These are phyloP conservation scores for Hordeum marinum DNA, from an alignment of 176 grass and related monocot species.

Conservation along the genomic window DNA sequence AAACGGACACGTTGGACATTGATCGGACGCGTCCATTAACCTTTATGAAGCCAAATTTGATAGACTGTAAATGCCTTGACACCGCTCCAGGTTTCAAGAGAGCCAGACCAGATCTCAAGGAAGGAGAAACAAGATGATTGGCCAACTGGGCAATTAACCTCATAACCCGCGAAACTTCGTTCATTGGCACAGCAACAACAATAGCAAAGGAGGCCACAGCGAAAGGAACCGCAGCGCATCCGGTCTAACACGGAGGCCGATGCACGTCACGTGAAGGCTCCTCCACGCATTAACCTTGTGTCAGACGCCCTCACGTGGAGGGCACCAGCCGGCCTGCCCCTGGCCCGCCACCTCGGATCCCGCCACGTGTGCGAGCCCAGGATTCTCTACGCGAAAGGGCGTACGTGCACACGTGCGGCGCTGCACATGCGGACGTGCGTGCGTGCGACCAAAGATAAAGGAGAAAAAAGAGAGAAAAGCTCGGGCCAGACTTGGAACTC, in stretches of 20 bases:
- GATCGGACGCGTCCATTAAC: no score
- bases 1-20: no score
- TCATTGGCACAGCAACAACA: not conserved
- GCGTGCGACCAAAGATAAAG: not conserved
- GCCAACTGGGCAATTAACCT: not conserved
- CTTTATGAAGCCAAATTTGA: no score
- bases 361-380: slow-evolving; percentile 37
- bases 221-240: slow-evolving; percentile 4
- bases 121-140: not conserved
- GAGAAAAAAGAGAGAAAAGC: not conserved
- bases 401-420: slow-evolving; percentile 56
- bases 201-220: not conserved
- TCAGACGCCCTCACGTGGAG: slow-evolving; percentile 41
- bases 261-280: slow-evolving; percentile 35
- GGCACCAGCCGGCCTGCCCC: not conserved
- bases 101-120: not conserved
- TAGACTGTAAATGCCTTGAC: not conserved
- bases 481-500: not conserved
- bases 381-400: slow-evolving; percentile 23
- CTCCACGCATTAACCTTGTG: slow-evolving; percentile 39
- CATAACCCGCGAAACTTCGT: not conserved
- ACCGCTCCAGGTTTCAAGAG: not conserved
- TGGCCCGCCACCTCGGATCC: slow-evolving; percentile 25
- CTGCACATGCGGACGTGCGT: slow-evolving; percentile 32
- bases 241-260: not conserved